A percentile compares a stretch with the other conserved stretches of the same genome.
Evolutionary conservation across 306 rosid genomes (phyloP).

Genomic region (Malus orientalis): DNA sequence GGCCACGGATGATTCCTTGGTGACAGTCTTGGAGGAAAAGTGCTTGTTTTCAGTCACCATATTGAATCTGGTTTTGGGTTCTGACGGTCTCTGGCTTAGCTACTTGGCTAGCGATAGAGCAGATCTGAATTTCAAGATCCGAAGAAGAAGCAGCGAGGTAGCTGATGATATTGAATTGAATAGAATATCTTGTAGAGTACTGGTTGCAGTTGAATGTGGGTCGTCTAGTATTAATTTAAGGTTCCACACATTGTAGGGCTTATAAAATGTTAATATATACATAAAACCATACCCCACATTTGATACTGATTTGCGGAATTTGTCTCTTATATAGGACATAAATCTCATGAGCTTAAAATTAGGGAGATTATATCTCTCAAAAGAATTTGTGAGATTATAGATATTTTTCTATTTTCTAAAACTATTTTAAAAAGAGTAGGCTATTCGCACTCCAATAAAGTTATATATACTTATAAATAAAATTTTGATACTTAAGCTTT

Average conservation of each 20-base stretch:
- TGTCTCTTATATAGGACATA: background rate
- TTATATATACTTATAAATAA: no score
- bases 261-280: background rate
- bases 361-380: background rate
- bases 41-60: conserved; percentile 14
- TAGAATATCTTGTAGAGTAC: background rate
- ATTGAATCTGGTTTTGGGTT: background rate
- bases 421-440: no score
- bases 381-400: background rate
- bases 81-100: background rate
- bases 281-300: background rate
- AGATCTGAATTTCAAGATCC: conserved; percentile 29
- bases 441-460: no score
- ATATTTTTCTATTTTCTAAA: no score
- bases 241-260: background rate
- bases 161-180: background rate
- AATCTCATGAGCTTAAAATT: background rate
- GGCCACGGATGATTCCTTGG: conserved; percentile 33
- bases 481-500: background rate
- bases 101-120: background rate
- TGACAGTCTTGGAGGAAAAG: conserved; percentile 16
- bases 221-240: background rate
- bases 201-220: conserved; percentile 4
- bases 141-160: conserved; percentile 1
- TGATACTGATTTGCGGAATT: background rate